A percentile compares a stretch with the other conserved stretches of the same genome.
phyloP scores from a whole-genome alignment of 768 basidiomycete species.

The Hemileccinum rubropunctum region DNA sequence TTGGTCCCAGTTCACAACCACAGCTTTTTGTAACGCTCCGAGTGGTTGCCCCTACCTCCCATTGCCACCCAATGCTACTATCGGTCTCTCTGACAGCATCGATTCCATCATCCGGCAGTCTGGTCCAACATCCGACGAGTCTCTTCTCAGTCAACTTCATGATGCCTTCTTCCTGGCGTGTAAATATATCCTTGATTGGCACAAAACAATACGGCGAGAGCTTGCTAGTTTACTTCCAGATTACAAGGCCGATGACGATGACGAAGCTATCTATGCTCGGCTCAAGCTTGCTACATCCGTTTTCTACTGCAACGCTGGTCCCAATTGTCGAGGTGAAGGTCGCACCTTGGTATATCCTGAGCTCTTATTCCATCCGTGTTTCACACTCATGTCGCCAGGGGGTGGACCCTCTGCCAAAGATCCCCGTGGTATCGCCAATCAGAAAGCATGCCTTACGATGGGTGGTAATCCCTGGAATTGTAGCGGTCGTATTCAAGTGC shows the following conservation, averaged over 20 bases:
- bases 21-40: conserved; percentile 12
- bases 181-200: conserved; percentile 25
- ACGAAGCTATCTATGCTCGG: conserved; percentile 12
- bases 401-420: conserved; percentile 15
- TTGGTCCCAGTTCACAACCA: conserved; percentile 23
- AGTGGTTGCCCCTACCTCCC: conserved; percentile 20
- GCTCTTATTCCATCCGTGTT: conserved; percentile 29
- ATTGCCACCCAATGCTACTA: conserved; percentile 25
- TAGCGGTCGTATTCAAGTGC: conserved; percentile 17
- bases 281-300: conserved; percentile 30
- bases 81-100: conserved; percentile 22
- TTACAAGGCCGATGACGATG: conserved; percentile 16
- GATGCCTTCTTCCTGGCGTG: conserved; percentile 15
- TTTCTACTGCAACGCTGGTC: conserved; percentile 20
- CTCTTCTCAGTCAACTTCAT: conserved; percentile 16
- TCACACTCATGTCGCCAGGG: conserved; percentile 9
- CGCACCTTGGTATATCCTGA: conserved; percentile 23
- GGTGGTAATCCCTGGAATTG: conserved; percentile 23
- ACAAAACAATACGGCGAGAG: conserved; percentile 22
- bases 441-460: conserved; percentile 24
- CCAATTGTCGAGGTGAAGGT: conserved; percentile 12
- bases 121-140: conserved; percentile 1
- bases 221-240: conserved; percentile 27
- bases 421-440: conserved; percentile 18
- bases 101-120: conserved; percentile 26